Conservation (phyloP, 495 filamentous ascomycete genomes). For the Talaromyces liani region DNA sequence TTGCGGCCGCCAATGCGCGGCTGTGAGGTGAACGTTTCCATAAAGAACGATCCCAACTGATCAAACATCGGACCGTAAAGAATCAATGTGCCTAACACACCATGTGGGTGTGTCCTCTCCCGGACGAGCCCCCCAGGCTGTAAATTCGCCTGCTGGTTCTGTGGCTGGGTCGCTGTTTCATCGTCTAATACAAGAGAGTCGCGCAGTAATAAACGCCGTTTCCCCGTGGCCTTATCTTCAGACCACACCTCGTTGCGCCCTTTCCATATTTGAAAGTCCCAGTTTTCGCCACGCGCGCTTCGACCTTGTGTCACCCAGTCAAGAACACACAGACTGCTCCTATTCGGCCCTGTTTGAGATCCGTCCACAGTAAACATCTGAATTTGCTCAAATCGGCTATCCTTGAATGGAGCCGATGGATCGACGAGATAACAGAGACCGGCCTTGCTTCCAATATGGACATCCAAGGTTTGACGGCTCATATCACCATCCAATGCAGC, state of each 20-base stretch:
- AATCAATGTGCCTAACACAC: constrained; percentile 76
- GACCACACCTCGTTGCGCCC: constrained; percentile 84
- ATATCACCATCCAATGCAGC: constrained; percentile 22
- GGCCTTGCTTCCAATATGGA: constrained; percentile 51
- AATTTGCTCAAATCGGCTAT: constrained; percentile 71
- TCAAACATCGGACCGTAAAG: constrained; percentile 67
- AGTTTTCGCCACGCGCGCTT: constrained; percentile 81
- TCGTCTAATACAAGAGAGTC: constrained; percentile 74
- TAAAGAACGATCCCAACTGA: constrained; percentile 57
- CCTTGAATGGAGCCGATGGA: constrained; percentile 80
- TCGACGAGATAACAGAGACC: constrained; percentile 90
- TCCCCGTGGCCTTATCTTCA: constrained; percentile 23
- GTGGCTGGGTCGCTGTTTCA: constrained; percentile 16
- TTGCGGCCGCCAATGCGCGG: constrained; percentile 81
- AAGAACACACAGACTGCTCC: constrained; percentile 63
- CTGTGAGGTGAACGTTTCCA: constrained; percentile 64
- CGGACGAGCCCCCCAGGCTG: constrained; percentile 31
- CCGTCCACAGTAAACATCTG: constrained; percentile 66
- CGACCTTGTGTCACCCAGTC: constrained; percentile 92
- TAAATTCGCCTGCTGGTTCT: constrained; percentile 14
- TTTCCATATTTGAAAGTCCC: constrained; percentile 69
- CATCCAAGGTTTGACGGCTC: constrained; percentile 62
- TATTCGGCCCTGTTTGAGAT: constrained; percentile 33
- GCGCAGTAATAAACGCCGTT: constrained; percentile 62
- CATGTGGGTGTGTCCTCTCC: constrained; percentile 38